Percentiles rank a stretch among this genome's conserved stretches.
Evolutionary conservation across 371 early-diverging fungal genomes (phyloP).

Genomic region (Circinella umbellata): DNA sequence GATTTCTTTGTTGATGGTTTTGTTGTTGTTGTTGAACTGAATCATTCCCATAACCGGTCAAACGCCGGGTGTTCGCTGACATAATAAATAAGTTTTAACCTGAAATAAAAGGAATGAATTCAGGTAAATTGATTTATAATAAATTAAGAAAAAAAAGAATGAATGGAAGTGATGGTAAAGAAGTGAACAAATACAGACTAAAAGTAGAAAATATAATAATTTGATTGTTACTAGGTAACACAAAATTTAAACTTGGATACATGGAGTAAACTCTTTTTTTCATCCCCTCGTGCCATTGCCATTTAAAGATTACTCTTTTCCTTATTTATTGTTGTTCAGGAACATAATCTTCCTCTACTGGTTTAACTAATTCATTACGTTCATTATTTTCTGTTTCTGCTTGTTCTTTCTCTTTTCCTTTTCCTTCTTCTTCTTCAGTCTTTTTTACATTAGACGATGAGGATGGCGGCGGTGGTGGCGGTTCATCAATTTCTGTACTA

Average conservation of each 20-base stretch:
- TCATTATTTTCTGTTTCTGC: not conserved
- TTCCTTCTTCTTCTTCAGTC: not conserved
- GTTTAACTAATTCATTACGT: too few relatives aligned
- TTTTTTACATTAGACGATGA: not conserved
- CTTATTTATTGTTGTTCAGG: not conserved
- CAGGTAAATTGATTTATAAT: not conserved
- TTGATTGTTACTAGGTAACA: slow-evolving; percentile 7
- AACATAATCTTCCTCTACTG: too few relatives aligned
- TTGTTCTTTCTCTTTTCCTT: not conserved
- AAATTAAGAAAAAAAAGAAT: not conserved
- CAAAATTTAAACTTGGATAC: slow-evolving; percentile 4
- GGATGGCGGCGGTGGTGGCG: not conserved
- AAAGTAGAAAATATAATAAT: not conserved
- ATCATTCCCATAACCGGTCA: slow-evolving; percentile 19
- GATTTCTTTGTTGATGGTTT: slow-evolving; percentile 5
- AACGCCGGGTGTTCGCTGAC: slow-evolving; percentile 11
- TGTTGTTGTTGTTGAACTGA: slow-evolving; percentile 17
- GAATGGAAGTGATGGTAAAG: not conserved
- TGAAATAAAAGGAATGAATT: slow-evolving; percentile 9
- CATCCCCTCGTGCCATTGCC: not conserved
- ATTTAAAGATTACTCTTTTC: too few relatives aligned
- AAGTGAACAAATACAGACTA: not conserved
- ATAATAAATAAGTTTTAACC: not conserved
- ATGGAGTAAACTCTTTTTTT: not conserved
- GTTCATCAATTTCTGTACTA: slow-evolving; percentile 13